Base-by-base conservation (phyloP, 345 rosid genomes). In the Salix arbutifolia region DNA sequence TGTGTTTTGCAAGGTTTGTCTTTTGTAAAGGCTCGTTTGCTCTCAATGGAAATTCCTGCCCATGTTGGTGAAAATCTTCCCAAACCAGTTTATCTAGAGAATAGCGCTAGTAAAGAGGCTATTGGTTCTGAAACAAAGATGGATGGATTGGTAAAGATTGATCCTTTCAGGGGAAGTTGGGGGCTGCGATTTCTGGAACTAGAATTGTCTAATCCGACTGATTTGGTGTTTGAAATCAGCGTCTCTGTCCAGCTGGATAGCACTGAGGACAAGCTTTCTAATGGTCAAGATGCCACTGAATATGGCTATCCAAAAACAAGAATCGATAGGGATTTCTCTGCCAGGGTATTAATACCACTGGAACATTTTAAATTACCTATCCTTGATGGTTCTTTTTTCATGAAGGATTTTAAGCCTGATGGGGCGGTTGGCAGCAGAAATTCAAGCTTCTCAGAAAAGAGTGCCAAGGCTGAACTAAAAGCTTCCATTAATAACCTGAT, bases 161-260 rank as follows among this genome's bases (percentile, higher is more conserved):
- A 96, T 85, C 98, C 97, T 62, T 91, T 87, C 68, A 86, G 98
- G 84, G 99, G 99, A 81, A 96, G 99, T 81, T 94, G 99, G 99
- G 98, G 99, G 42, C 81, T 96, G 14, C 94, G 95, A 48, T 92
- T 96, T 83, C 92, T 96, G 33, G 99, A 96, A 81, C 89, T 96
- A 37, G 99, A 96, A 88, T 72, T 96, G 84, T 90, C 90, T 65
- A 96, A 94, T 81, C 98, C 99, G 65, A 94, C 99, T 48, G 97
- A 92, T 65, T 92, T 94, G 42, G 97, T 91, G 74, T 94, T 96
- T 82, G 98, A 96, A 80, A 89, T 90, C 58, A 85, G 91, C 21
- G 97, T 96, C 73, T 92, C 89, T 7, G 97, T 96, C 77, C 96
- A 88, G 85, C 80, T 93, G 69, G 98, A 93, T 56, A 71, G 80